Evolutionary conservation across 805 yeast genomes (phyloP), one percentile per base, ranked within the genome.

Genomic region (Pichia kluyveri): DNA sequence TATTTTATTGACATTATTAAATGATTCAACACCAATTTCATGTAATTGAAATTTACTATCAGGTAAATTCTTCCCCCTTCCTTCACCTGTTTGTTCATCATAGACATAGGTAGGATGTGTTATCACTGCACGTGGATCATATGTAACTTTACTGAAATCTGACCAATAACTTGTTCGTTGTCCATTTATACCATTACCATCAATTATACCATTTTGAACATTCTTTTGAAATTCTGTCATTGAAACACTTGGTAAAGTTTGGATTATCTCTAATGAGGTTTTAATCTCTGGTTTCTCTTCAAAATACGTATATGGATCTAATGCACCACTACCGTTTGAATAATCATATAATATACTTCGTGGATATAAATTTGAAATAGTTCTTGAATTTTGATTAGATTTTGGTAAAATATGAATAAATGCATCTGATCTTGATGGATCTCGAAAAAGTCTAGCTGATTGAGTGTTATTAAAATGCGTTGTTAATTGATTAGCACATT

Each of bases 391-490:
- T 69, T 39, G 15, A 38, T 37, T 9, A 15, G 53, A 31, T 28
- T 47, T 42, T 19, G 47, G 30, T 31, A 41, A 8, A n/a, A 42
- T 30, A 26, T 51, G 53, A 1, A 27, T 40, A 2, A 40, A 32
- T 32, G 38, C 31, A 18, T 41, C 38, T 6, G 18, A 7, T 1
- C 30, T 27, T 14, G 31, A 31, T 10, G 43, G 44, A 5, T 42
- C 26, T 10, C 36, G 40, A 12, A 79, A 80, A 41, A 83, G 72
- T 57, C 78, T 80, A 10, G 77, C 64, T 48, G 87, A 95, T 62
- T 88, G 96, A 12, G 76, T 64, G 58, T 93, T 91, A 69, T 81
- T 86, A 60, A 86, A 82, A 56, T 87, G 96, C 0, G 96, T 76
- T 3, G 77, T 62, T n/a, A 86, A 62, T 61, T 86, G 91, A 56